Base-by-base conservation (phyloP, 805 yeast genomes). In the Schizosaccharomyces cryophilus region DNA sequence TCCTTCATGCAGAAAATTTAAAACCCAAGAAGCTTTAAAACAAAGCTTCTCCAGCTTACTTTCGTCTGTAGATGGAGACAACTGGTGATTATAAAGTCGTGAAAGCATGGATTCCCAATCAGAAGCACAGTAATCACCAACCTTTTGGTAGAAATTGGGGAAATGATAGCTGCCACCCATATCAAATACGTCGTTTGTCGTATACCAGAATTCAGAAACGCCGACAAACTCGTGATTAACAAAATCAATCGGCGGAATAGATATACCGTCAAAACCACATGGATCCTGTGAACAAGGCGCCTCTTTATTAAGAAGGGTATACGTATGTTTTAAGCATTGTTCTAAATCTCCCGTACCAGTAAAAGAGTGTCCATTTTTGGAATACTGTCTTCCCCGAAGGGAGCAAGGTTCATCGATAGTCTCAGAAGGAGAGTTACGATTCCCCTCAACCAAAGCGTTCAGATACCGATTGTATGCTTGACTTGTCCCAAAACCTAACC, bases 401-500 rank as follows among this genome's bases (percentile, higher is more conserved):
- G 61, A 58, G 60, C 65, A 64, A 2, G 63, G 63, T 26, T 64
- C 65, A 1, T 17, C n/a, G 9, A 60, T 13, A 7, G 59, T 48
- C 1, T 42, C 15, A 13, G 40, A n/a, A 45, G 26, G 26, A 17
- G 11, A 42, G 6, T 3, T n/a, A 26, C 24, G 38, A 6, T 21
- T 29, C 30, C 19, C 24, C 17, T n/a, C 58, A 26, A 42, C 17
- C 13, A 59, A 30, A 13, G n/a, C 17, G n/a, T 62, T 67, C 7
- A 87, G 72, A 68, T 84, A 85, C 63, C 97, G 74, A 61, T 74
- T 76, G 54, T 95, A 75, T 9, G 97, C 96, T 69, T 90, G 87
- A 67, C 93, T 93, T 1, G 97, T 97, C 13, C 98, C 98, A 72
- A 87, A 93, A 0, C 97, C 97, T 11, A 93, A 76, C 98, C 98